Percentiles rank a stretch among this genome's conserved stretches.
These are phyloP conservation scores for Lizonia empirigonia DNA, from an alignment of 2,329 filamentous ascomycete genomes.

Conservation along the genomic window DNA sequence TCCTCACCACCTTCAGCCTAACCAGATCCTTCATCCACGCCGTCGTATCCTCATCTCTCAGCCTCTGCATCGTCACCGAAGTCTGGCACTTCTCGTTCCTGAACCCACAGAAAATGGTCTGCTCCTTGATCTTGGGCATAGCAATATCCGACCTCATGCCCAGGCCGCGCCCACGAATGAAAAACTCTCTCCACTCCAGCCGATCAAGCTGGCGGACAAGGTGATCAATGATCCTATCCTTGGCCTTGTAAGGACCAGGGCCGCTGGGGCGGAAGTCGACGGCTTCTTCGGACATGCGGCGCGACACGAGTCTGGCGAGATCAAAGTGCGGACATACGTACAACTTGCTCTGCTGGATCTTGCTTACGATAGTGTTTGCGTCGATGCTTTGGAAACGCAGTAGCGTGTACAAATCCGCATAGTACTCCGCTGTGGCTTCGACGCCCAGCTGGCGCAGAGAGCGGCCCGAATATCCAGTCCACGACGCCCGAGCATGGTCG, in stretches of 20 bases:
- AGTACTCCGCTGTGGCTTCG: background rate
- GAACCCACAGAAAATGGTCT: background rate
- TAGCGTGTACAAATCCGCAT: background rate
- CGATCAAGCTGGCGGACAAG: background rate
- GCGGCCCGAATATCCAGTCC: background rate
- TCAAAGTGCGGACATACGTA: slow-evolving; percentile 1
- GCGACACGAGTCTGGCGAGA: background rate
- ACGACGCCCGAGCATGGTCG: background rate
- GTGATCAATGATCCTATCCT: background rate
- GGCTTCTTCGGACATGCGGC: background rate
- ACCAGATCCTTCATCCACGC: slow-evolving; percentile 1
- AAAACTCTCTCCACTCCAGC: background rate
- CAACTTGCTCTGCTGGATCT: background rate
- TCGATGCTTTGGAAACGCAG: background rate
- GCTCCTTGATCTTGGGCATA: background rate
- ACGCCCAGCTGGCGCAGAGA: background rate
- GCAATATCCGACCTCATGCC: background rate
- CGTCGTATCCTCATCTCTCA: background rate
- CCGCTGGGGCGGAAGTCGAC: background rate
- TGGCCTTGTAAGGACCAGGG: background rate
- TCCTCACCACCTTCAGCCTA: background rate
- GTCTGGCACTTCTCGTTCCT: background rate
- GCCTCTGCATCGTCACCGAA: background rate
- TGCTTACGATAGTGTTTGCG: background rate
- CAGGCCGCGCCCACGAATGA: no score